Conservation (phyloP, 1,284 basidiomycete species). For the Apiotrichum domesticum region DNA sequence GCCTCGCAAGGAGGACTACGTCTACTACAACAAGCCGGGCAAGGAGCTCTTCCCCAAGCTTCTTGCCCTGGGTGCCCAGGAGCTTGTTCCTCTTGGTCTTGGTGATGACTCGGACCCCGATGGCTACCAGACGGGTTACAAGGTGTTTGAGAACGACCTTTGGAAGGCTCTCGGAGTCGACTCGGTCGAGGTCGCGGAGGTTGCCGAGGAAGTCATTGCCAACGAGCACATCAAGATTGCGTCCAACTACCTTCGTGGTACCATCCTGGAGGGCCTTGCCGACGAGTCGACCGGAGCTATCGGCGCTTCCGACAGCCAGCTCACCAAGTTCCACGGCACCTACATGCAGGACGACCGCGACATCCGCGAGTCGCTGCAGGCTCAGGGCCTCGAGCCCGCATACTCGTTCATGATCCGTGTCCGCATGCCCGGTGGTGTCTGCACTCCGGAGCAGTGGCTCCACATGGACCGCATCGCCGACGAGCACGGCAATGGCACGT, state of each 20-base stretch:
- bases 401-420: constrained; percentile 99
- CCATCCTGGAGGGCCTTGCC: constrained; percentile 83
- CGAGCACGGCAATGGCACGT: constrained; percentile 86
- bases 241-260: constrained; percentile 87
- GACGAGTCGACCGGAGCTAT: constrained; percentile 85
- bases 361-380: constrained; percentile 91
- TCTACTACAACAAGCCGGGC: constrained; percentile 95
- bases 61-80: constrained; percentile 66
- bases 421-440: constrained; percentile 92
- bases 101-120: constrained; percentile 98
- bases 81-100: constrained; percentile 69
- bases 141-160: constrained; percentile 81
- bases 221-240: constrained; percentile 99
- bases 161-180: constrained; percentile 97
- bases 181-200: constrained; percentile 78
- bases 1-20: constrained; percentile 91
- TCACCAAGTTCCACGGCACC: constrained; percentile 98
- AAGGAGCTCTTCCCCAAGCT: constrained; percentile 83
- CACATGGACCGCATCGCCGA: constrained; percentile 93
- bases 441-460: constrained; percentile 85
- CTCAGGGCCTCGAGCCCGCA: constrained; percentile 88
- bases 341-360: constrained; percentile 98
- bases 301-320: constrained; percentile 80
- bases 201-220: constrained; percentile 92
- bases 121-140: constrained; percentile 93